These are phyloP conservation scores for Fusarium sulawesiense DNA, from an alignment of 2,329 filamentous ascomycete genomes.

Conservation along the genomic window DNA sequence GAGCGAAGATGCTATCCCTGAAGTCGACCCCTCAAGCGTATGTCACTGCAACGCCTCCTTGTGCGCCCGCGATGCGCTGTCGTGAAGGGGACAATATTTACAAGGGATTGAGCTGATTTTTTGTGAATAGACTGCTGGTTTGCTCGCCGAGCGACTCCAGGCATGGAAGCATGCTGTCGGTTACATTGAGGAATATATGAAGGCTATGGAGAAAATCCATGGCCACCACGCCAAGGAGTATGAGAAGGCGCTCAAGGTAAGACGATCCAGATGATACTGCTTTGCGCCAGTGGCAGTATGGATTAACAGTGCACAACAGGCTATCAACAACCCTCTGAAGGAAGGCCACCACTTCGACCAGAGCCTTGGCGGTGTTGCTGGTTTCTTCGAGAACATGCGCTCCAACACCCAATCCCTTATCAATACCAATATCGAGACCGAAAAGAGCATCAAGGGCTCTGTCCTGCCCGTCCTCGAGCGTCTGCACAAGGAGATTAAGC, in stretches of 20 bases:
- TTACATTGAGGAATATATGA: conserved; percentile 91
- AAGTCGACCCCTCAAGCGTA: conserved; percentile 69
- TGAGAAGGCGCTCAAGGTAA: conserved; percentile 87
- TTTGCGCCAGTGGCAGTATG: background rate
- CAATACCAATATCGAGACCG: conserved; percentile 90
- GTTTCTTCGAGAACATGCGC: conserved; percentile 94
- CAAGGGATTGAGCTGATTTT: conserved; percentile 13
- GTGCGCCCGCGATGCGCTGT: background rate
- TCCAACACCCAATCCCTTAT: conserved; percentile 91
- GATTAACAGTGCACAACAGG: conserved; percentile 59
- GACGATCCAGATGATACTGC: background rate
- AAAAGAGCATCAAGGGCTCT: conserved; percentile 86
- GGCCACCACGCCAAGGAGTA: conserved; percentile 91
- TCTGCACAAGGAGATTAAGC: conserved; percentile 95
- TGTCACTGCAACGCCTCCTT: conserved; percentile 43
- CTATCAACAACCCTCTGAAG: conserved; percentile 84
- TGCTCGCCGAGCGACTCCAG: conserved; percentile 87
- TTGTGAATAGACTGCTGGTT: conserved; percentile 71
- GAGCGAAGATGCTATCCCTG: conserved; percentile 69
- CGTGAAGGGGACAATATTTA: background rate
- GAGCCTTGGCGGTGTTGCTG: conserved; percentile 84
- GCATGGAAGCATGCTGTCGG: conserved; percentile 96
- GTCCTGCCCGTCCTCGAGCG: conserved; percentile 91
- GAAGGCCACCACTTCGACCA: conserved; percentile 96
- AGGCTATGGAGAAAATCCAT: conserved; percentile 86